A percentile compares a stretch with the other conserved stretches of the same genome.
phyloP scores from a whole-genome alignment of 768 basidiomycete genomes.

The Hericium coralloides region DNA sequence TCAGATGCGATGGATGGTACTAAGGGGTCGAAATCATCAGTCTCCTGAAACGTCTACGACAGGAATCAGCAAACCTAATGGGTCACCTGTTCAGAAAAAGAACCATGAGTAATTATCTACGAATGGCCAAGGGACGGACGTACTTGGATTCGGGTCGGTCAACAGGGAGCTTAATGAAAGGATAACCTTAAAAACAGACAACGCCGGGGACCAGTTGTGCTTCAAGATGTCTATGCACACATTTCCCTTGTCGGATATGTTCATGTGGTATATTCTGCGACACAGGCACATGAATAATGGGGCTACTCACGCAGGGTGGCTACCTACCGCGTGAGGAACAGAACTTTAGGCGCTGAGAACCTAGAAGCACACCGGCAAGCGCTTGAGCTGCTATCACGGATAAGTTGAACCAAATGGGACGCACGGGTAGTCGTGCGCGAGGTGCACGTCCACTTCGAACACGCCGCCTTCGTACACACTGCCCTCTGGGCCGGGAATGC shows the following conservation, averaged over 20 bases:
- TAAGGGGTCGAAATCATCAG: neutral
- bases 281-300: neutral
- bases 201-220: constrained; percentile 88
- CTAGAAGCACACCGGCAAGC: constrained; percentile 26
- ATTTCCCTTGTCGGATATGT: constrained; percentile 70
- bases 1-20: constrained; percentile 25
- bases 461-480: constrained; percentile 77
- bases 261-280: constrained; percentile 84
- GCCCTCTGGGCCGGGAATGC: constrained; percentile 75
- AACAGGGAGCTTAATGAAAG: constrained; percentile 87
- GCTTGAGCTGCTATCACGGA: neutral
- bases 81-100: constrained; percentile 8
- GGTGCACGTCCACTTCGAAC: constrained; percentile 56
- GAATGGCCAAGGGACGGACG: constrained; percentile 21
- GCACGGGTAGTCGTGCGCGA: constrained; percentile 75
- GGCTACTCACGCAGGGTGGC: neutral
- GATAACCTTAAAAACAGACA: constrained; percentile 92
- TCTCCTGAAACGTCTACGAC: neutral
- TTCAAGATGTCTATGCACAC: constrained; percentile 91
- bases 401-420: constrained; percentile 14
- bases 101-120: neutral
- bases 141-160: constrained; percentile 91
- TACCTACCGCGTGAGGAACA: constrained; percentile 61
- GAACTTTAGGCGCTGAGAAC: constrained; percentile 73
- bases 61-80: constrained; percentile 6